phyloP scores from a whole-genome alignment of 305 asterid species.

The Fraxinus velutina region DNA sequence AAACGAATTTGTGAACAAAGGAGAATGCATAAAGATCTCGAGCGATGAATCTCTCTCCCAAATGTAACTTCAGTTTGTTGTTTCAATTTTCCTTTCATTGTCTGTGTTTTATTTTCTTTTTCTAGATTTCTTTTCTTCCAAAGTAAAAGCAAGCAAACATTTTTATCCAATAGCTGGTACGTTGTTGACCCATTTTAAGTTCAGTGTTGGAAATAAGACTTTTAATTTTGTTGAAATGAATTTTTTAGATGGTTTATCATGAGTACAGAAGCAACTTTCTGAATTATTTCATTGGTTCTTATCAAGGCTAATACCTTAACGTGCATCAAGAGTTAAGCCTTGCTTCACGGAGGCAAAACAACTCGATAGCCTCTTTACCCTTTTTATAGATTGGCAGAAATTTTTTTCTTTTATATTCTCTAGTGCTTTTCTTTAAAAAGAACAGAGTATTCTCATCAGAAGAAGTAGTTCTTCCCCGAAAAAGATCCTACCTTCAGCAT shows the following conservation, averaged over 20 bases:
- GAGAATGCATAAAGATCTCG: background rate
- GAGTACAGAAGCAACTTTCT: background rate
- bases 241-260: background rate
- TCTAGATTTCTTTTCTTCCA: background rate
- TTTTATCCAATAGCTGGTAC: background rate
- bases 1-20: background rate
- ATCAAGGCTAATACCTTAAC: background rate
- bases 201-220: background rate
- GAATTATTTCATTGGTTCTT: background rate
- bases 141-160: background rate
- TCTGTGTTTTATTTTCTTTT: background rate
- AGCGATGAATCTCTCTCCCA: background rate
- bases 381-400: background rate
- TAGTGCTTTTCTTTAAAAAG: background rate
- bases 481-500: conserved; percentile 66
- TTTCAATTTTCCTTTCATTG: background rate
- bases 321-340: background rate
- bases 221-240: background rate
- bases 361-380: background rate
- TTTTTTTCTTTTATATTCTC: background rate
- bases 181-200: background rate
- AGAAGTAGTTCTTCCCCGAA: background rate
- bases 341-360: background rate
- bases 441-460: background rate
- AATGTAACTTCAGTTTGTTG: background rate